Base-by-base conservation (phyloP, 805 yeast species). In the Diddensiella caesifluorescens region DNA sequence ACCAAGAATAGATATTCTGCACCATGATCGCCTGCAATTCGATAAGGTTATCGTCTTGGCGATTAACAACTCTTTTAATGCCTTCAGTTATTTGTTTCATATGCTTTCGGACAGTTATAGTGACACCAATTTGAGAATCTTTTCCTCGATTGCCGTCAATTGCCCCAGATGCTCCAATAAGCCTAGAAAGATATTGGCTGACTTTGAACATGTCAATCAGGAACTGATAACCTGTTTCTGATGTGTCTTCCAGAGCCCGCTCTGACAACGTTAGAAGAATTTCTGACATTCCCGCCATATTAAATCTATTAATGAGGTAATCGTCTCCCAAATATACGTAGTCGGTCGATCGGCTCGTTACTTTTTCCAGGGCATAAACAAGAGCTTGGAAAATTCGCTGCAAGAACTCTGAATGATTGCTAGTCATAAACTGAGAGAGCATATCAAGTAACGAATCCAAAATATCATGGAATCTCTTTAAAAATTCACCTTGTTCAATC, bases 1-100 rank as follows among this genome's bases (percentile, higher is more conserved):
- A 53, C 56, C 79, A 74, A 20, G 74, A 61, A 52, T 80, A 85
- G 44, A 79, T 63, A 19, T 73, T 70, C 42, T 80, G 83, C 46
- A 83, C 57, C 22, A 84, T 60, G 25, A 74, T 61, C n/a, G 76
- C 63, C 59, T 83, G 92, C 9, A 50, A 28, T 9, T 45, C 50
- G 3, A 45, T 41, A 16, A 44, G 35, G 12, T 29, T 37, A 9
- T 30, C 22, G 13, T 44, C 51, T 13, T 29, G 40, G 16, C 32
- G 34, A n/a, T n/a, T 20, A 6, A 38, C 36, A 18, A 45, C n/a
- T n/a, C 23, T 25, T 34, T 45, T 48, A 20, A 44, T 29, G 1
- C 45, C 39, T 10, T 45, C 52, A 10, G 44, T 47, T 28, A 50
- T 35, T n/a, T 45, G 39, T 19, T 44, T 41, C 28, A 51, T 13